phyloP scores from a whole-genome alignment of 768 basidiomycete genomes.

The Xanthoconium purpureum region DNA sequence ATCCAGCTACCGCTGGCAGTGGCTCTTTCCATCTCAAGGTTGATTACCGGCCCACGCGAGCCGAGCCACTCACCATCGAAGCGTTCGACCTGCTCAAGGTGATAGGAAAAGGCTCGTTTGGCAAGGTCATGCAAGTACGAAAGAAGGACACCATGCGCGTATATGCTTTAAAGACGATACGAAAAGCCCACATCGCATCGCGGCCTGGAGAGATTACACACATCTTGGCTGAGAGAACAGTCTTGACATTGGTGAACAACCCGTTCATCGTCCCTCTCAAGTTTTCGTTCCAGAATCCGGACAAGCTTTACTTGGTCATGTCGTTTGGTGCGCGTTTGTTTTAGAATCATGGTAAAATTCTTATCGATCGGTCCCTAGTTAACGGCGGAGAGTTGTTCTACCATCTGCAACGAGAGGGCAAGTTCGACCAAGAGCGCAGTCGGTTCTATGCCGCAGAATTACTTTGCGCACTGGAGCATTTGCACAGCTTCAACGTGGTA shows the following conservation, averaged over 20 bases:
- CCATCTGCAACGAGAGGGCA: slow-evolving; percentile 93
- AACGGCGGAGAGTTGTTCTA: slow-evolving; percentile 99
- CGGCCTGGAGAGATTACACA: slow-evolving; percentile 97
- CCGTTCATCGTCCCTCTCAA: slow-evolving; percentile 99
- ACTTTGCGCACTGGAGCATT: slow-evolving; percentile 89
- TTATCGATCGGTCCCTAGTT: slow-evolving; percentile 43
- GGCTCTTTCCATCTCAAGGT: slow-evolving; percentile 97
- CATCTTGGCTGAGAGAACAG: slow-evolving; percentile 95
- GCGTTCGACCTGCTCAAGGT: slow-evolving; percentile 96
- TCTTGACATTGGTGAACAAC: slow-evolving; percentile 94
- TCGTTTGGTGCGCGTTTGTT: slow-evolving; percentile 70
- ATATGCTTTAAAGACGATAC: slow-evolving; percentile 97
- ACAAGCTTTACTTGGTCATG: slow-evolving; percentile 97
- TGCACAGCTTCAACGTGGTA: slow-evolving; percentile 97
- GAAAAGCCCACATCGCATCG: slow-evolving; percentile 96
- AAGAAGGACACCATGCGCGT: slow-evolving; percentile 98
- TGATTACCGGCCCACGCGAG: slow-evolving; percentile 84
- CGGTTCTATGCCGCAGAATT: slow-evolving; percentile 99
- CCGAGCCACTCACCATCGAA: slow-evolving; percentile 89
- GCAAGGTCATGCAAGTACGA: slow-evolving; percentile 99
- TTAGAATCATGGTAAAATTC: neutral
- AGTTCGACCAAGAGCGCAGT: slow-evolving; percentile 90
- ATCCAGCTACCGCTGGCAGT: slow-evolving; percentile 73
- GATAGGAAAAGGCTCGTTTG: slow-evolving; percentile 96
- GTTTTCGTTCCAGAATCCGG: slow-evolving; percentile 97